Conservation (phyloP, 139 green algal species). For the Microglena sp. region DNA sequence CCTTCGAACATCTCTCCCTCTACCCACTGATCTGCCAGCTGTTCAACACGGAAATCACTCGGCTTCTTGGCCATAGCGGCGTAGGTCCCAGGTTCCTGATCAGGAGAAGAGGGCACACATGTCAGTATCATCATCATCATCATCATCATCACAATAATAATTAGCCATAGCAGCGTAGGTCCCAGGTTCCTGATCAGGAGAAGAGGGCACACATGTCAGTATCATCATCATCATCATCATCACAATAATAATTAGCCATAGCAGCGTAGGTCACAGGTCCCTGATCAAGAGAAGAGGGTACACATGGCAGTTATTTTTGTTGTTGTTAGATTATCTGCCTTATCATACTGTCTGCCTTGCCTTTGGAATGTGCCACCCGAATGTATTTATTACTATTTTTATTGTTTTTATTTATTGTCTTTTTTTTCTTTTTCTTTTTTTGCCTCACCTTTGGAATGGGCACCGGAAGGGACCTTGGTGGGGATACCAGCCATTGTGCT, state of each 20-base stretch:
- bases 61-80: slow-evolving; percentile 11
- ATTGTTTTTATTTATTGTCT: too few species aligned
- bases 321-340: too few species aligned
- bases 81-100: slow-evolving; percentile 17
- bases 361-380: too few species aligned
- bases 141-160: slow-evolving; percentile 4
- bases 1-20: slow-evolving; percentile 11
- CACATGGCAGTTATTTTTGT: too few species aligned
- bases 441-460: too few species aligned
- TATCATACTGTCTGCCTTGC: too few species aligned
- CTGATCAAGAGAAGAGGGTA: slow-evolving; percentile 2
- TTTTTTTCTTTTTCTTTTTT: too few species aligned
- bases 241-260: slow-evolving; percentile 2
- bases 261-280: slow-evolving; percentile 11
- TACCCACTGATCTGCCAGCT: slow-evolving; percentile 39
- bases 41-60: slow-evolving; percentile 15
- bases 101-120: neutral
- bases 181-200: slow-evolving; percentile 17
- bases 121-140: too few species aligned
- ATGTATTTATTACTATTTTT: too few species aligned
- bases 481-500: too few species aligned
- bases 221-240: too few species aligned
- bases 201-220: neutral
- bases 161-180: slow-evolving; percentile 11
- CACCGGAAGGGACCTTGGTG: too few species aligned